Evolutionary conservation across 116 monocot species (phyloP).

Genomic region (Iris pallida): DNA sequence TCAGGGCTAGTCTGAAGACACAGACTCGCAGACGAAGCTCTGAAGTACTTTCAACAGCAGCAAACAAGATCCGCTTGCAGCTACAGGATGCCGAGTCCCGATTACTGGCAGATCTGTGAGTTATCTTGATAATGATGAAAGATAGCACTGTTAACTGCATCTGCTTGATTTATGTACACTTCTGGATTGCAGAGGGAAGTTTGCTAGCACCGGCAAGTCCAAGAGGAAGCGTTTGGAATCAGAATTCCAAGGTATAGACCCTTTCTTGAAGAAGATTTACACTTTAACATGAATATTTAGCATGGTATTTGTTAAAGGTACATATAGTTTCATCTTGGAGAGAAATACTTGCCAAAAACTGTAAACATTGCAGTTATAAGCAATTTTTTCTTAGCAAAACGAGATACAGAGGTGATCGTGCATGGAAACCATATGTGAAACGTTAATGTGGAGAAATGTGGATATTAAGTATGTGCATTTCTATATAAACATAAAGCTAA

Average conservation of each 20-base stretch:
- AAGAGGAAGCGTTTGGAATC: constrained; percentile 79
- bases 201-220: constrained; percentile 35
- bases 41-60: constrained; percentile 55
- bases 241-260: constrained; percentile 54
- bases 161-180: not conserved
- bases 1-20: constrained; percentile 54
- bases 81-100: constrained; percentile 59
- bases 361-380: too few species aligned
- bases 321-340: too few species aligned
- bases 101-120: constrained; percentile 82
- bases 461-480: too few species aligned
- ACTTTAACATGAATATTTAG: too few species aligned
- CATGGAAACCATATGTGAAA: too few species aligned
- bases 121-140: constrained; percentile 3
- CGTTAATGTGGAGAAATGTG: too few species aligned
- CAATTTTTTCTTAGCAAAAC: too few species aligned
- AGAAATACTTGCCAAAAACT: too few species aligned
- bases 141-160: not conserved
- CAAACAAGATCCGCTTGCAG: constrained; percentile 42
- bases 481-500: too few species aligned
- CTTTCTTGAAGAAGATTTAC: too few species aligned
- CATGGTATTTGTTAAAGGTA: too few species aligned
- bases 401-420: too few species aligned
- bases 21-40: constrained; percentile 54
- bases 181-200: constrained; percentile 46